Evolutionary conservation across 2,329 filamentous ascomycete species (phyloP).

Genomic region (Arthrinium phaeospermum): DNA sequence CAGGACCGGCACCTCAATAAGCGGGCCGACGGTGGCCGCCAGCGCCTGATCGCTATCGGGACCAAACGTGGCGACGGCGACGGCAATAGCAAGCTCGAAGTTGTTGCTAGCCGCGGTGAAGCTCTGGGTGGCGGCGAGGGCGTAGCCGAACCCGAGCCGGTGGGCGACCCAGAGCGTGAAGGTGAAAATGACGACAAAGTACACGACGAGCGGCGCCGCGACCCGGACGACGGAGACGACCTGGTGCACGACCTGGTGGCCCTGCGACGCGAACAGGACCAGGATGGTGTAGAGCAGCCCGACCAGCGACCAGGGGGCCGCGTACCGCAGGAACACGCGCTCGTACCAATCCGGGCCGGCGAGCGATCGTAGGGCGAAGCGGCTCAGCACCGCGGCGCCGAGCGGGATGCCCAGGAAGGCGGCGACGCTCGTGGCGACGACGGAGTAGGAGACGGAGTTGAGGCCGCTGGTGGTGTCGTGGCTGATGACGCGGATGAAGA

Average conservation of each 20-base stretch:
- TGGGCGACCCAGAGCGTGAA: slow-evolving; percentile 66
- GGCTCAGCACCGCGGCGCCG: slow-evolving; percentile 77
- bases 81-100: slow-evolving; percentile 89
- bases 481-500: slow-evolving; percentile 75
- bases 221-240: slow-evolving; percentile 84
- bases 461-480: slow-evolving; percentile 39
- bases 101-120: slow-evolving; percentile 93
- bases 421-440: slow-evolving; percentile 79
- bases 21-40: slow-evolving; percentile 80
- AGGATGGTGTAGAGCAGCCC: slow-evolving; percentile 88
- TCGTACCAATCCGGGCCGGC: slow-evolving; percentile 69
- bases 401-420: slow-evolving; percentile 88
- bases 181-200: slow-evolving; percentile 79
- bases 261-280: slow-evolving; percentile 84
- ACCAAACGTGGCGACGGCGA: slow-evolving; percentile 82
- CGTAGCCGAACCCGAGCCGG: slow-evolving; percentile 76
- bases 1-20: slow-evolving; percentile 87
- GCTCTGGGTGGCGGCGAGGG: slow-evolving; percentile 74
- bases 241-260: slow-evolving; percentile 77
- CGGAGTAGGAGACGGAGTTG: slow-evolving; percentile 59
- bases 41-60: slow-evolving; percentile 79
- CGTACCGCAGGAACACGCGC: slow-evolving; percentile 69
- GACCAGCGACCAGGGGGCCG: slow-evolving; percentile 77
- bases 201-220: slow-evolving; percentile 79
- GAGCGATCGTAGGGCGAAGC: slow-evolving; percentile 63